Base-by-base conservation (phyloP, 305 asterid species). In the Stenogyne calaminthoides region DNA sequence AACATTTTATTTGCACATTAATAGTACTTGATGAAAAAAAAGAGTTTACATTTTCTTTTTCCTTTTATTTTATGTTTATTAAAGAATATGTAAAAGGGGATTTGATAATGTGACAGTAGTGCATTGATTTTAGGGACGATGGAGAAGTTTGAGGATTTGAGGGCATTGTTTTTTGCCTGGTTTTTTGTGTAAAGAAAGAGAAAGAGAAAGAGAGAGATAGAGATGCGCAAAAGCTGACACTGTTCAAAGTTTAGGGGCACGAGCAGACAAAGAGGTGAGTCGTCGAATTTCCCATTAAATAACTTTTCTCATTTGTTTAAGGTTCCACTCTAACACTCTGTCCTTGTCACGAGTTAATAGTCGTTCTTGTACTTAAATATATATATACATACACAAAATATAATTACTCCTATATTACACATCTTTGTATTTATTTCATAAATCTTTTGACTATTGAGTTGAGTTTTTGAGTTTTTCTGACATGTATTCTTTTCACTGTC, bases 211-310 rank as follows among this genome's bases (percentile, higher is more conserved):
- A n/a, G n/a, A n/a, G n/a, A n/a, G n/a, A n/a, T n/a, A n/a, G n/a
- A 74, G 7, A 37, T 52, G 36, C 88, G 69, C 61, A 85, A 90
- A 84, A 88, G 91, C 91, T 80, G 91, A 86, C 90, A 87, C 85
- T 76, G 83, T 83, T 87, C 89, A 83, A 87, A 79, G 90, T 88
- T 86, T 84, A 75, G 95, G 84, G 86, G 83, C 80, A 76, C 86
- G 88, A 80, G 84, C 82, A 78, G 84, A 87, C 88, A 83, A 82
- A 72, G 76, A 70, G 82, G 80, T 39, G 80, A 79, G 75, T 72
- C 76, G 78, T 80, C 72, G 27, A 78, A 59, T 54, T 79, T 81
- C 29, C 69, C 70, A 80, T 80, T 36, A n/a, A 54, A 65, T 22
- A 66, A n/a, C n/a, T n/a, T n/a, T n/a, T n/a, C n/a, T n/a, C n/a